These are phyloP conservation scores for Jatropha podagrica DNA, from an alignment of 441 rosid genomes.

Conservation along the genomic window DNA sequence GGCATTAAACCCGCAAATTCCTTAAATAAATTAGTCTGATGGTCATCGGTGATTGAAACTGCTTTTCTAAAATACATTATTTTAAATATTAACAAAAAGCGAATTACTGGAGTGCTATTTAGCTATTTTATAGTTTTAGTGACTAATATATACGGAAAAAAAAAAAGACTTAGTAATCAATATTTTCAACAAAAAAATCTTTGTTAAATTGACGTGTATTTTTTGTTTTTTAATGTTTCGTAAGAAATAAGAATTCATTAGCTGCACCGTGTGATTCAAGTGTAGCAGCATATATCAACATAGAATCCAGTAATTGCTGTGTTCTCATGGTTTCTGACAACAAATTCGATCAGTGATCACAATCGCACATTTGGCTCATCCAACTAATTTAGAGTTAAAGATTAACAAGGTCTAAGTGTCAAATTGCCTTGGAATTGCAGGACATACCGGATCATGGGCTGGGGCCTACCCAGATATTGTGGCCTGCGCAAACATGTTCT, in stretches of 20 bases:
- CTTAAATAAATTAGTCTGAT: too few relatives aligned
- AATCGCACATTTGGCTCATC: not conserved
- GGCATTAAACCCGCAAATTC: too few relatives aligned
- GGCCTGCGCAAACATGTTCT: slow-evolving; percentile 77
- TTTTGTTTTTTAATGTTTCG: too few relatives aligned
- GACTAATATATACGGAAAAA: too few relatives aligned
- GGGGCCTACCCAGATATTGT: slow-evolving; percentile 79
- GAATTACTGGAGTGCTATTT: too few relatives aligned
- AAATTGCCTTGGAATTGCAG: slow-evolving; percentile 32
- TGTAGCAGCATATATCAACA: not conserved
- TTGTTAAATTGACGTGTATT: too few relatives aligned
- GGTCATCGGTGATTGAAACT: too few relatives aligned
- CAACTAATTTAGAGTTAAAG: not conserved
- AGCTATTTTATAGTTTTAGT: too few relatives aligned
- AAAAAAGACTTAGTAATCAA: too few relatives aligned
- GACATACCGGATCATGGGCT: slow-evolving; percentile 88
- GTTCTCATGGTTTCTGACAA: not conserved
- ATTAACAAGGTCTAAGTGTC: not conserved
- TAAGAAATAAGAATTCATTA: not conserved
- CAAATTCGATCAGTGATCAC: not conserved
- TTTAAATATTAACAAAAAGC: too few relatives aligned
- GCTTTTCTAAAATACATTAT: too few relatives aligned
- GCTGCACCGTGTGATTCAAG: not conserved
- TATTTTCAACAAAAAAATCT: too few relatives aligned
- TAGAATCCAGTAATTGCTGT: not conserved